These are phyloP conservation scores for Leptosphaerulina australis DNA, from an alignment of 2,329 filamentous ascomycete species.

Conservation along the genomic window DNA sequence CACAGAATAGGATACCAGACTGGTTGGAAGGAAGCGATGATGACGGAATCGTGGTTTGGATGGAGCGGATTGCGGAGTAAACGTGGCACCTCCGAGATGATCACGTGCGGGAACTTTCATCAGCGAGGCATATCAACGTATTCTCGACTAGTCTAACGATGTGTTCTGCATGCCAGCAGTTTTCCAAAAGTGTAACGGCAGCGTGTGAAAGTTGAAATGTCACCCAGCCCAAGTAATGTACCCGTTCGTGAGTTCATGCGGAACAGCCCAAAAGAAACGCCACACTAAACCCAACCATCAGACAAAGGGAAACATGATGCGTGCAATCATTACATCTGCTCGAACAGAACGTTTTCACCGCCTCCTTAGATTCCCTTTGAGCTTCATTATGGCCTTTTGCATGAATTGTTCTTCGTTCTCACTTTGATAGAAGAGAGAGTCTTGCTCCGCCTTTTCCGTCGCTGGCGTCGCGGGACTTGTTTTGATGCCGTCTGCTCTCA, in stretches of 20 bases:
- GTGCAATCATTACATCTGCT: constrained; percentile 1
- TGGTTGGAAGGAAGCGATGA: constrained; percentile 10
- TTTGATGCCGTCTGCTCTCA: constrained; percentile 6
- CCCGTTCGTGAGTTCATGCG: not conserved
- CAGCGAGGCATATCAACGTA: not conserved
- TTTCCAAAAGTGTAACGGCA: not conserved
- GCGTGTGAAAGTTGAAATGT: not conserved
- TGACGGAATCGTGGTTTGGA: constrained; percentile 10
- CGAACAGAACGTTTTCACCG: constrained; percentile 1
- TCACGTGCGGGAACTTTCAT: constrained; percentile 2
- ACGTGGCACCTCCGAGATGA: constrained; percentile 18
- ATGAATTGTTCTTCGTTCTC: constrained; percentile 40
- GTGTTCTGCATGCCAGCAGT: constrained; percentile 4
- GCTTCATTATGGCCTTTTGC: constrained; percentile 22
- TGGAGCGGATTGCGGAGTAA: constrained; percentile 13
- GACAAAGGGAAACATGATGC: constrained; percentile 6
- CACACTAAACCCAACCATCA: not conserved
- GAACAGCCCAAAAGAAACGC: constrained; percentile 5
- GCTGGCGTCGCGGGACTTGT: constrained; percentile 16
- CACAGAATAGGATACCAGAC: too few species aligned
- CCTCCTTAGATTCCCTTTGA: constrained; percentile 12
- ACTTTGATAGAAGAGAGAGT: constrained; percentile 36
- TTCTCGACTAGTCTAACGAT: not conserved
- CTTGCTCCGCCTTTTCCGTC: constrained; percentile 17
- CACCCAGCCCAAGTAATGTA: not conserved